phyloP scores from a whole-genome alignment of 495 filamentous ascomycete genomes.

The Choiromyces venosus region DNA sequence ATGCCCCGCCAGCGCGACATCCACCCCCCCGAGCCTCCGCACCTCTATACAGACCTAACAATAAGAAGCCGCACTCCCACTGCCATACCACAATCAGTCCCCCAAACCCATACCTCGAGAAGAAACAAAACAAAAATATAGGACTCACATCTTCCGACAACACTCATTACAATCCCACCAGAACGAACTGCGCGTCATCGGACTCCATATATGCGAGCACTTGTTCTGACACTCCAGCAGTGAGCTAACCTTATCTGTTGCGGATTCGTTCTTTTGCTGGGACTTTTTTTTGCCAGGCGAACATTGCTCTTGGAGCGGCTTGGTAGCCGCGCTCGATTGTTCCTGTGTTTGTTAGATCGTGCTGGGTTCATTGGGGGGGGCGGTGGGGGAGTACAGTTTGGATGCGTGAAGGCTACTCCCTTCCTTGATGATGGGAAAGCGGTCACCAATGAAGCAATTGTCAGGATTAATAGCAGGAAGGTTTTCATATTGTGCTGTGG shows the following conservation, averaged over 20 bases:
- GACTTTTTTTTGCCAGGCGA: constrained; percentile 9
- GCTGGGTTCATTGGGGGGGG: neutral
- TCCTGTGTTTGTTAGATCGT: neutral
- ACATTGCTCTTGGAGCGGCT: constrained; percentile 4
- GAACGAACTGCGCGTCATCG: constrained; percentile 7
- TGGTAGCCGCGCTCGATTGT: neutral
- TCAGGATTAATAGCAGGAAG: neutral
- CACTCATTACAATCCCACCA: constrained; percentile 21
- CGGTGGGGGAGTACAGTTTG: neutral
- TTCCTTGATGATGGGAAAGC: constrained; percentile 15
- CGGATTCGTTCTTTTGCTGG: constrained; percentile 5
- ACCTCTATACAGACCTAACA: neutral
- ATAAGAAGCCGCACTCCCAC: constrained; percentile 16
- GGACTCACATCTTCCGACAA: constrained; percentile 23
- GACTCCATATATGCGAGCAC: constrained; percentile 13
- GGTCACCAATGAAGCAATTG: constrained; percentile 5
- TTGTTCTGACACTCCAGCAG: constrained; percentile 9
- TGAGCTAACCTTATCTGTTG: neutral
- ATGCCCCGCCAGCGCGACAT: neutral
- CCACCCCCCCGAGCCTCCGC: neutral
- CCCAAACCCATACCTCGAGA: neutral
- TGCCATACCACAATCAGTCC: neutral
- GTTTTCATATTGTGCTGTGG: constrained; percentile 12
- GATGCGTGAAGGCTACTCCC: constrained; percentile 3
- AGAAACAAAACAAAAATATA: neutral